Base-by-base conservation (phyloP, 306 rosid species). In the Medicago lupulina region DNA sequence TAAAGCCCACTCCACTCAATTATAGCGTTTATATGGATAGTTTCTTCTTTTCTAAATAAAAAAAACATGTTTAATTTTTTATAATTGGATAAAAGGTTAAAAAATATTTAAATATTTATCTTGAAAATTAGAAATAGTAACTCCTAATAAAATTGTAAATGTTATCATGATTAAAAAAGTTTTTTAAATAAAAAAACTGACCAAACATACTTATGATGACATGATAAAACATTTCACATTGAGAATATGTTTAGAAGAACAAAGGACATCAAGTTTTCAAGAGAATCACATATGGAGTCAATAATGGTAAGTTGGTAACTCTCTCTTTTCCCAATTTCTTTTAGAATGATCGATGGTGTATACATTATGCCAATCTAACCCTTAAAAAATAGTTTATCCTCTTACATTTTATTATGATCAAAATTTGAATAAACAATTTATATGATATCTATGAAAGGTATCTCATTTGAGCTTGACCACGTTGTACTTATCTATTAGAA, bases 401-500 rank as follows among this genome's bases (percentile, higher is more conserved):
- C 65, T 59, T 59, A 25, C 16, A 18, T 55, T 55, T 55, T 18
- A 8, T 55, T 9, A n/a, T n/a, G 19, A 57, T 19, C 21, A 57
- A 57, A 57, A 10, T 57, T 10, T 23, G 16, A 34, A 76, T 15
- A 9, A 31, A 12, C 25, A 51, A 54, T 55, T 55, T 7, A n/a
- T 55, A 55, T 55, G 61, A 55, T 4, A 9, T 68, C 9, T 43
- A 34, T 15, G 43, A 76, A 54, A 66, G 19, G 58, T 23, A 66
- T 67, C 68, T 17, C 14, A 58, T 60, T 6, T 70, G 58, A 61
- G 65, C 14, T 50, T 78, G 31, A 38, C 34, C 55, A 34, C 69
- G 21, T 21, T 18, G 11, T 80, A 44, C 61, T 65, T 66, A 73
- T 66, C 65, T 62, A 38, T 50, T n/a, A 54, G 74, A 79, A 51